These are phyloP conservation scores for Aspergillus leporis DNA, from an alignment of 495 filamentous ascomycete genomes.

Conservation along the genomic window DNA sequence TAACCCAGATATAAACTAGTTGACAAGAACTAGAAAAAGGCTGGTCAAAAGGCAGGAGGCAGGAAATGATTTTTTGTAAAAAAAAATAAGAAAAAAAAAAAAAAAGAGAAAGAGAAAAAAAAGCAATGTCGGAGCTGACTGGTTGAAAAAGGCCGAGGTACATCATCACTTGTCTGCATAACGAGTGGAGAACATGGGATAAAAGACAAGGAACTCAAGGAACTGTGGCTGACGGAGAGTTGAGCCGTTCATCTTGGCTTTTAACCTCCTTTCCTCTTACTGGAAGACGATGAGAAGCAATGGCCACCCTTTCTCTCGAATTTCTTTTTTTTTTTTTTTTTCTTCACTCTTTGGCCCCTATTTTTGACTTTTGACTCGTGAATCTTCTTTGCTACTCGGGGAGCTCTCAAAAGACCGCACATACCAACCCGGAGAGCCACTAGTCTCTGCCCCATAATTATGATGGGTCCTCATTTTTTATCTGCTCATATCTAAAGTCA, in stretches of 20 bases:
- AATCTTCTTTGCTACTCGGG: neutral
- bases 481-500: neutral
- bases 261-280: no score
- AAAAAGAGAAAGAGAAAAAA: slow-evolving; percentile 2
- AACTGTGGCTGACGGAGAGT: slow-evolving; percentile 1
- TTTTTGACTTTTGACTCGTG: no score
- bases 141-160: neutral
- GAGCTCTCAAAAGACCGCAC: slow-evolving; percentile 9
- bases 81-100: no score
- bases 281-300: no score
- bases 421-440: slow-evolving; percentile 12
- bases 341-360: no score
- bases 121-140: neutral
- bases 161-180: neutral
- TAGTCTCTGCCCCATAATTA: slow-evolving; percentile 10
- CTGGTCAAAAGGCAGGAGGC: no score
- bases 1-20: no score
- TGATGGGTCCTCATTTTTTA: neutral
- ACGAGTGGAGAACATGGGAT: slow-evolving; percentile 1
- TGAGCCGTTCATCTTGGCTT: slow-evolving; percentile 9
- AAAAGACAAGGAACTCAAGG: neutral
- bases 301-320: neutral
- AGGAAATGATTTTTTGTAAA: no score
- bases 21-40: no score
- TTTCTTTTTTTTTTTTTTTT: slow-evolving; percentile 10